These are phyloP conservation scores for Haematococcus sp. DNA, from an alignment of 139 green algal genomes.

Conservation along the genomic window DNA sequence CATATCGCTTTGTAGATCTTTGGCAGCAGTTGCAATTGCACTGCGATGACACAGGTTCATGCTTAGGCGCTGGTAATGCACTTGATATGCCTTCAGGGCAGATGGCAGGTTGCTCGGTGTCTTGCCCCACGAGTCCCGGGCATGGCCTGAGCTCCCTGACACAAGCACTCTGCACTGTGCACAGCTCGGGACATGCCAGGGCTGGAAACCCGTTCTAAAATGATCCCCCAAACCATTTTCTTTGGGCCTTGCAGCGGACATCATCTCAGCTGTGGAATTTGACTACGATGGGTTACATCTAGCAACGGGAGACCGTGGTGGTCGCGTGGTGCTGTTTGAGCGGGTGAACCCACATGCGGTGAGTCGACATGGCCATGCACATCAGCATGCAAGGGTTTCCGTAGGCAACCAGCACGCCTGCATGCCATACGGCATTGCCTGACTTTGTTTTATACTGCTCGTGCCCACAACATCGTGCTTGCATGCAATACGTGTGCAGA, in stretches of 20 bases:
- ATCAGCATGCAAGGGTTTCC: background rate
- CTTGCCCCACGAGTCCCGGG: no score
- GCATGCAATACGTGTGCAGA: background rate
- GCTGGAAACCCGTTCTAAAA: no score
- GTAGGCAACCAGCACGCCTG: background rate
- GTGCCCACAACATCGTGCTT: background rate
- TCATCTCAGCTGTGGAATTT: conserved; percentile 99
- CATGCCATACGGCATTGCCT: background rate
- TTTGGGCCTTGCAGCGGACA: conserved; percentile 80
- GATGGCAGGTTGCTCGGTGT: no score
- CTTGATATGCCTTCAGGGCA: background rate
- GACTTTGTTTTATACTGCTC: background rate
- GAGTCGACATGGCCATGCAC: conserved; percentile 15
- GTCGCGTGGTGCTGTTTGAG: conserved; percentile 97
- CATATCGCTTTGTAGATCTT: no score
- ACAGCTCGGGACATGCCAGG: no score
- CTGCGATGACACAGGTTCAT: no score
- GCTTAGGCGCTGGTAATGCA: no score
- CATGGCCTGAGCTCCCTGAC: no score
- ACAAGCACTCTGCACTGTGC: no score
- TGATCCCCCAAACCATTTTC: no score
- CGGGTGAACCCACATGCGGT: conserved; percentile 52
- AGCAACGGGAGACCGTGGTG: conserved; percentile 94
- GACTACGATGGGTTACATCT: conserved; percentile 87
- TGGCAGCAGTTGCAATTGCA: no score